These are phyloP conservation scores for Pythium apleroticum DNA, from an alignment of 352 stramenopile species.

Conservation along the genomic window DNA sequence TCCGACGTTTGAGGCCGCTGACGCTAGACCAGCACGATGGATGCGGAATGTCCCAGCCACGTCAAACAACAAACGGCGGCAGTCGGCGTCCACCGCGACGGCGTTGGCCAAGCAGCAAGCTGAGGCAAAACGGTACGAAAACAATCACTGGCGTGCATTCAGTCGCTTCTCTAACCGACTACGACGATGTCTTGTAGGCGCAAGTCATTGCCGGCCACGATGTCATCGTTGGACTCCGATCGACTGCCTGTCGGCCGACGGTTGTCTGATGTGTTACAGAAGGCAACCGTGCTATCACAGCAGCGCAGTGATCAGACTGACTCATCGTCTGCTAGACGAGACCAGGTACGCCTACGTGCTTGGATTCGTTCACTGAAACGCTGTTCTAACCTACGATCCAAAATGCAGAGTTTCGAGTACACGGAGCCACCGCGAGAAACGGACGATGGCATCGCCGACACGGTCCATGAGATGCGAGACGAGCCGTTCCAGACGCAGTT, in stretches of 20 bases:
- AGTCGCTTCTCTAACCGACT: not conserved
- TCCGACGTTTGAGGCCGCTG: slow-evolving; percentile 46
- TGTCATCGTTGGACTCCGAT: slow-evolving; percentile 20
- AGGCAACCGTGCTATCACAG: slow-evolving; percentile 62
- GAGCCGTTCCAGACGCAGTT: slow-evolving; percentile 55
- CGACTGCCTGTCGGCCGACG: slow-evolving; percentile 15
- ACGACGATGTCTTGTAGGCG: slow-evolving; percentile 7
- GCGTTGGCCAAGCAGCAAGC: slow-evolving; percentile 12
- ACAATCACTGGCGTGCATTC: not conserved
- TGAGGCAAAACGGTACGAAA: slow-evolving; percentile 19
- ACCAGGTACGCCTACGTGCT: slow-evolving; percentile 22
- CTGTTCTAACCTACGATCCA: not conserved
- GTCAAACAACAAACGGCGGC: slow-evolving; percentile 29
- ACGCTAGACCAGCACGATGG: slow-evolving; percentile 54
- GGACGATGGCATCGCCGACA: slow-evolving; percentile 57
- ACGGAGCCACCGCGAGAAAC: slow-evolving; percentile 3
- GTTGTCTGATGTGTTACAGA: slow-evolving; percentile 57
- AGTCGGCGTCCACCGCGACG: slow-evolving; percentile 8
- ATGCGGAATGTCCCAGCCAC: slow-evolving; percentile 23
- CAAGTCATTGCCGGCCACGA: slow-evolving; percentile 21
- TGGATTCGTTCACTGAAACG: not conserved
- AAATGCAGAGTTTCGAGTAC: slow-evolving; percentile 18
- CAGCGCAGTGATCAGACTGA: slow-evolving; percentile 19
- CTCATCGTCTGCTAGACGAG: not conserved
- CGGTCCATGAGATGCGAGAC: slow-evolving; percentile 52